Base-by-base conservation (phyloP, 108 stramenopile species). In the Epipyxis sp. region DNA sequence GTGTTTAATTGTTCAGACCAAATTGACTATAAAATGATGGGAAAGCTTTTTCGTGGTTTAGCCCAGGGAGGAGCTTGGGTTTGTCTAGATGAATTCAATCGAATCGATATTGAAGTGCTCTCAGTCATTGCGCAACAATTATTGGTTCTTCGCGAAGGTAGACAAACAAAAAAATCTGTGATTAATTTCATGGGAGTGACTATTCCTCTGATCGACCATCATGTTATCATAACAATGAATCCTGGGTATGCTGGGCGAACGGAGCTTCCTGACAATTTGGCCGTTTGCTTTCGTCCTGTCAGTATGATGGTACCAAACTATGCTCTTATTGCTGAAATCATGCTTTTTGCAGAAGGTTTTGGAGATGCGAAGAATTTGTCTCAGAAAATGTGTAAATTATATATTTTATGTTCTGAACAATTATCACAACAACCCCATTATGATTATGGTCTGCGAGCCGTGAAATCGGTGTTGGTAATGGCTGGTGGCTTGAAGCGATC, bases 241-340 rank as follows among this genome's bases (percentile, higher is more conserved):
- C 89, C 89, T 1, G 76, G 89, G 0, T 89, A 89, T 69, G 89
- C 89, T 40, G 89, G 89, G 34, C 86, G 89, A 13, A 89, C 89
- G 2, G 89, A 89, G 59, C 86, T 89, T 13, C 89, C 89, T 10
- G 89, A 89, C 67, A 89, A 89, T 77, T 77, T 89, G 25, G 79
- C 82, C 59, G 84, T 87, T n/a, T 83, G 82, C 32, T 59, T 86
- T 62, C 83, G 87, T 42, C 89, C 89, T 29, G 89, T 89, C 34
- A 77, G 83, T 1, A 89, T 89, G 89, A 89, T 89, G 89, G 89
- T 89, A n/a, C 89, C 89, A 42, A 87, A 89, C 80, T 88, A 89
- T 67, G 87, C 87, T 16, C 78, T 89, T 16, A 88, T 88, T 76
- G 87, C 87, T 30, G 89, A 89, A 82, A 89, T 88, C 77, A 88